A percentile compares a stretch with the other conserved stretches of the same genome.
These are phyloP conservation scores for Nicotiana attenuata DNA, from an alignment of 257 asterid species.

Conservation along the genomic window DNA sequence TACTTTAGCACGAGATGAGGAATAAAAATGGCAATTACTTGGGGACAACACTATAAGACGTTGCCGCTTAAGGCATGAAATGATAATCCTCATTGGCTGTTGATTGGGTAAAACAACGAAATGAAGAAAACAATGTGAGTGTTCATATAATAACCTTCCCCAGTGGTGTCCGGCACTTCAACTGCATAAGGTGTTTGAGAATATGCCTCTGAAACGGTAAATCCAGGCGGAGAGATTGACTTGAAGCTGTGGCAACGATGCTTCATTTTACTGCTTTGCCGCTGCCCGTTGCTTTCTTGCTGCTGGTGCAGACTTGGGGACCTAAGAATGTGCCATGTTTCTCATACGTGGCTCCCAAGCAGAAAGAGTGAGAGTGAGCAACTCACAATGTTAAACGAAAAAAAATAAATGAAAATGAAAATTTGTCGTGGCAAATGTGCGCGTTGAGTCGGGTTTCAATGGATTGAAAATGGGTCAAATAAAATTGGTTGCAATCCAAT, in stretches of 20 bases:
- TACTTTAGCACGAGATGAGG: background rate
- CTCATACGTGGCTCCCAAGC: background rate
- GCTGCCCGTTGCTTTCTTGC: background rate
- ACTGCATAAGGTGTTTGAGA: background rate
- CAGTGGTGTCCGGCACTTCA: background rate
- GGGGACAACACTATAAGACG: slow-evolving; percentile 26
- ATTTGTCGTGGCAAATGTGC: too few relatives aligned
- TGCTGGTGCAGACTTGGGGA: background rate
- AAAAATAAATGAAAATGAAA: too few relatives aligned
- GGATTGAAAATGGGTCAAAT: too few relatives aligned
- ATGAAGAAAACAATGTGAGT: background rate
- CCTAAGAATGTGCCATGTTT: background rate
- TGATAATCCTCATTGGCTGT: slow-evolving; percentile 34
- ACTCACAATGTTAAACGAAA: background rate
- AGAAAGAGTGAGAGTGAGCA: background rate
- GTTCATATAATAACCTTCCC: background rate
- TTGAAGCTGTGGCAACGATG: background rate
- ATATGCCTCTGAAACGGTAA: background rate
- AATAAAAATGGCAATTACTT: slow-evolving; percentile 24
- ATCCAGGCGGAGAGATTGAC: background rate
- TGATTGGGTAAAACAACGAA: too few relatives aligned
- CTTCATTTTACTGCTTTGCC: background rate
- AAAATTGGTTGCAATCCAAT: too few relatives aligned
- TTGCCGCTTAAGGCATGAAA: slow-evolving; percentile 33
- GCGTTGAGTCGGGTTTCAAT: too few relatives aligned